Conservation (phyloP, 208 protist species). For the Strigomonas galati region DNA sequence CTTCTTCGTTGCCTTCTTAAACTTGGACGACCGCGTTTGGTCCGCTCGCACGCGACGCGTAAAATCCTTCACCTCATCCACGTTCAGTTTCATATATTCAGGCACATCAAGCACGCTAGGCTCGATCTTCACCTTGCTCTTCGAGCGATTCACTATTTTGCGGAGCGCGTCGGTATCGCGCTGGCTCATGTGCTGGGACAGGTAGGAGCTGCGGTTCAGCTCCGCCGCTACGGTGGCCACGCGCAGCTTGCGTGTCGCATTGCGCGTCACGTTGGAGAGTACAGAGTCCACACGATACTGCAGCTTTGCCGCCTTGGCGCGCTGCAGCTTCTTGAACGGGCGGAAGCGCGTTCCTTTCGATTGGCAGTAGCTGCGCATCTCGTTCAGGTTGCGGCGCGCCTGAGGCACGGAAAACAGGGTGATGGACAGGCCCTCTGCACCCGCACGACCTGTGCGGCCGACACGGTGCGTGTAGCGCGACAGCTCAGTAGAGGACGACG, state of each 20-base stretch:
- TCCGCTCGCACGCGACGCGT: slow-evolving; percentile 64
- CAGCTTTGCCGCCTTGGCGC: slow-evolving; percentile 69
- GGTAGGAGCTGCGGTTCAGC: slow-evolving; percentile 85
- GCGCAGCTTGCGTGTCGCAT: slow-evolving; percentile 74
- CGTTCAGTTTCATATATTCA: slow-evolving; percentile 77
- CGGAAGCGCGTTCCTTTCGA: slow-evolving; percentile 39
- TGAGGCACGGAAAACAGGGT: slow-evolving; percentile 81
- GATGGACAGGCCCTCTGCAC: slow-evolving; percentile 87
- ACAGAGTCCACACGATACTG: slow-evolving; percentile 86
- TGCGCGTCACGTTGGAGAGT: slow-evolving; percentile 68
- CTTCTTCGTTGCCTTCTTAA: slow-evolving; percentile 34
- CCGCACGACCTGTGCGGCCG: slow-evolving; percentile 91
- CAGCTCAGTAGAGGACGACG: slow-evolving; percentile 65
- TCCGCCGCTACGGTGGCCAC: slow-evolving; percentile 81
- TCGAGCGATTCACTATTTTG: slow-evolving; percentile 72
- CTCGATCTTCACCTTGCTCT: slow-evolving; percentile 77
- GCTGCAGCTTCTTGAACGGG: slow-evolving; percentile 78
- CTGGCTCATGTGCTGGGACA: slow-evolving; percentile 89
- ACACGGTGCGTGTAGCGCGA: slow-evolving; percentile 96
- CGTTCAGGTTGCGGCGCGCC: slow-evolving; percentile 46
- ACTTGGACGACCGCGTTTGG: slow-evolving; percentile 35
- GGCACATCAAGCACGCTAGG: slow-evolving; percentile 89
- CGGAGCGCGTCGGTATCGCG: slow-evolving; percentile 84
- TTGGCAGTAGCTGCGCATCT: slow-evolving; percentile 58
- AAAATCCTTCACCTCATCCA: slow-evolving; percentile 73